These are phyloP conservation scores for Neonectria punicea DNA, from an alignment of 2,329 filamentous ascomycete genomes.

Conservation along the genomic window DNA sequence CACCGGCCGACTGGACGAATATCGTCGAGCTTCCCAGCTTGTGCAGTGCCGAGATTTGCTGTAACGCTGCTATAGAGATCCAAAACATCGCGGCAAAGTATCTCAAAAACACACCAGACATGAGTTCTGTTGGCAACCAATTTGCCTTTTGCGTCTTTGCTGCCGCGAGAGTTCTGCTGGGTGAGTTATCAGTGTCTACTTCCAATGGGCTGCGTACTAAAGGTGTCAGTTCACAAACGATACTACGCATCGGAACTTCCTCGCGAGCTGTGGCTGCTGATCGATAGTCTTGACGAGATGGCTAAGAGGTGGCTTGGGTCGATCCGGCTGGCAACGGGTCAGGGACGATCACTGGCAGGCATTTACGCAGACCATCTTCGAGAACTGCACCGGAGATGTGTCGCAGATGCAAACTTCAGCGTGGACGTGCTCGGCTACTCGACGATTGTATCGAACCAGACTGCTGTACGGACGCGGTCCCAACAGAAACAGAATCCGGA, in stretches of 20 bases:
- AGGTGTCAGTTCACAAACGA: slow-evolving; percentile 4
- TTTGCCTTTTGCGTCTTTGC: slow-evolving; percentile 22
- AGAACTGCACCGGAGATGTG: slow-evolving; percentile 11
- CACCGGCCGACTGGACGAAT: slow-evolving; percentile 10
- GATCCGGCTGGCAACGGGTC: neutral
- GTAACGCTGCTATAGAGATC: slow-evolving; percentile 18
- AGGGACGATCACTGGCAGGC: slow-evolving; percentile 5
- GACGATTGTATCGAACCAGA: slow-evolving; percentile 16
- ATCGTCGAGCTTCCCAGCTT: slow-evolving; percentile 16
- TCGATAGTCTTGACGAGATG: slow-evolving; percentile 16
- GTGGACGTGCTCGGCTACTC: slow-evolving; percentile 18
- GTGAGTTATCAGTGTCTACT: neutral
- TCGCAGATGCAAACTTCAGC: slow-evolving; percentile 11
- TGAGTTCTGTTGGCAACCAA: slow-evolving; percentile 12
- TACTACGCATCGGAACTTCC: slow-evolving; percentile 17
- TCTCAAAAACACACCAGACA: slow-evolving; percentile 4
- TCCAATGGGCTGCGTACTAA: neutral
- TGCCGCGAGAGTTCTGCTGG: slow-evolving; percentile 16
- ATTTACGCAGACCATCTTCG: slow-evolving; percentile 20
- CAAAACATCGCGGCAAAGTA: slow-evolving; percentile 19
- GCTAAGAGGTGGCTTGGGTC: slow-evolving; percentile 15
- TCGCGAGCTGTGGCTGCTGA: slow-evolving; percentile 10
- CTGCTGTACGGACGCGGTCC: neutral
- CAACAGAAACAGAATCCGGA: neutral
- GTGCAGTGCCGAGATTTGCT: slow-evolving; percentile 15